phyloP scores from a whole-genome alignment of 1,284 basidiomycete species.

The Cystobasidiaceae sp. region DNA sequence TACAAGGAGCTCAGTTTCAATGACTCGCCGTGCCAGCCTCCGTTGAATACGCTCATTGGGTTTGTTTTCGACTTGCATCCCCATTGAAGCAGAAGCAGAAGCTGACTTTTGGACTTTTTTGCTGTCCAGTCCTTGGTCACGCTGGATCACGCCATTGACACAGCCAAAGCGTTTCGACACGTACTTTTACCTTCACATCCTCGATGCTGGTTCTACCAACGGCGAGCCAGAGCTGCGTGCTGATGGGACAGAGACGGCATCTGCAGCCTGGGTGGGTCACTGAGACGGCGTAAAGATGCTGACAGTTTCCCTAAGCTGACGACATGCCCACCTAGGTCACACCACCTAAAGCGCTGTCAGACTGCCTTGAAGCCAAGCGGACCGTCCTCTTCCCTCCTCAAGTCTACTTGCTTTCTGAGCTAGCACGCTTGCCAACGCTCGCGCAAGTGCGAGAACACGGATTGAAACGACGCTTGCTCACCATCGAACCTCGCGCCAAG shows the following conservation, averaged over 20 bases:
- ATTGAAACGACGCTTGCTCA: neutral
- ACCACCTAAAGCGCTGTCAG: conserved; percentile 6
- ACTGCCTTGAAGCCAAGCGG: conserved; percentile 1
- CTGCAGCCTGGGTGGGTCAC: conserved; percentile 28
- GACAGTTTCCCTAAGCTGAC: neutral
- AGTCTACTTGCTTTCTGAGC: conserved; percentile 25
- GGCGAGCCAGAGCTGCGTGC: neutral
- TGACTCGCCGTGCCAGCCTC: too few species aligned
- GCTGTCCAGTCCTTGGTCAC: neutral
- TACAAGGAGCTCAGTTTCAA: too few species aligned
- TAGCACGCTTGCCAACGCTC: conserved; percentile 4
- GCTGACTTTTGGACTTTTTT: neutral
- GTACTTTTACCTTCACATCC: conserved; percentile 40
- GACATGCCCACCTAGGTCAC: neutral
- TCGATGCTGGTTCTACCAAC: conserved; percentile 21
- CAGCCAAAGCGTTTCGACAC: conserved; percentile 41
- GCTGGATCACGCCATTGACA: conserved; percentile 31
- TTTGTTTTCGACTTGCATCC: neutral
- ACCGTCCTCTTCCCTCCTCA: conserved; percentile 28
- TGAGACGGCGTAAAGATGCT: neutral
- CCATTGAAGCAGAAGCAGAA: neutral
- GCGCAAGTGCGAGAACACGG: neutral
- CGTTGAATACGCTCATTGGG: too few species aligned
- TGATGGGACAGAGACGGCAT: conserved; percentile 16
- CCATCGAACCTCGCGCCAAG: conserved; percentile 6